These are phyloP conservation scores for Aspergillus proliferans DNA, from an alignment of 2,329 filamentous ascomycete genomes.

Conservation along the genomic window DNA sequence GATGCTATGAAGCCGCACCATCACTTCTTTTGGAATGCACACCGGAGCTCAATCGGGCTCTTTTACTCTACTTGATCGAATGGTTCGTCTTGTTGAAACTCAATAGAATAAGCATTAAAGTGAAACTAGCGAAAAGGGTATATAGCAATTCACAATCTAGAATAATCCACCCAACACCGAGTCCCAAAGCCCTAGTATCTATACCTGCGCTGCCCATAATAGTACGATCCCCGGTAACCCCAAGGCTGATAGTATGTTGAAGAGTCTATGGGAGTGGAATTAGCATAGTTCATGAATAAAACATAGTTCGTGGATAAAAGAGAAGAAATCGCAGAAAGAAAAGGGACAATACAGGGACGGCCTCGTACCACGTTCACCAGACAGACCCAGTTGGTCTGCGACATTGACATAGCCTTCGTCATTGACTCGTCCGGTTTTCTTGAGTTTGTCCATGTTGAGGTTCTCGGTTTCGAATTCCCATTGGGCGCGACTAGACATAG, in stretches of 20 bases:
- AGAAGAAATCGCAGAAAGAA: constrained; percentile 1
- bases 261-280: constrained; percentile 23
- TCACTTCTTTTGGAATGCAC: no score
- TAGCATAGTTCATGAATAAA: neutral
- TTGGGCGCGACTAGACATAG: constrained; percentile 28
- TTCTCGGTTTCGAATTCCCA: constrained; percentile 32
- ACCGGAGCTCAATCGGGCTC: no score
- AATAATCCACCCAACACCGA: neutral
- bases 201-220: constrained; percentile 12
- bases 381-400: constrained; percentile 36
- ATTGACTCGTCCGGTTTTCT: constrained; percentile 20
- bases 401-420: constrained; percentile 43
- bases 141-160: constrained; percentile 1
- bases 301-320: neutral
- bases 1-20: no score
- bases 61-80: no score
- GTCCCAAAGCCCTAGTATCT: neutral
- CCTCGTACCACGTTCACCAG: constrained; percentile 31
- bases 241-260: constrained; percentile 38
- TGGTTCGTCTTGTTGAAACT: no score
- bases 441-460: constrained; percentile 26
- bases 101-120: no score
- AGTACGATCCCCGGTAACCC: constrained; percentile 22
- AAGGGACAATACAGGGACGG: constrained; percentile 13
- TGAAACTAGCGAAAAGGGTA: neutral